These are phyloP conservation scores for Claviceps purpurea DNA, from an alignment of 2,329 filamentous ascomycete genomes.

Conservation along the genomic window DNA sequence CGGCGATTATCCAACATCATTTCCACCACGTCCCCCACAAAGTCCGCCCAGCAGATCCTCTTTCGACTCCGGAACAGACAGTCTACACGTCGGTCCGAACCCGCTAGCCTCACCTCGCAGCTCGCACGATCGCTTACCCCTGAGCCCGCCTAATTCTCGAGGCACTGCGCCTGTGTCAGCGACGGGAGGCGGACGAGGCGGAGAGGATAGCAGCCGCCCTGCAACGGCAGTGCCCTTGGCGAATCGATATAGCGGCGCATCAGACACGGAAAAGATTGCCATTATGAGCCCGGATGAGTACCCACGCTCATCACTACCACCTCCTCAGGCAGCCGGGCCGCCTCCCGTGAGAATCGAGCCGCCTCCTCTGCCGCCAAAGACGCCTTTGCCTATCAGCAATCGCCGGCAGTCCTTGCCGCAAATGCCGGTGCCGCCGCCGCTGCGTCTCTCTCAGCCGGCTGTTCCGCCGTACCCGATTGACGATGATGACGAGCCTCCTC, in stretches of 20 bases:
- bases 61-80: slow-evolving; percentile 43
- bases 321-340: slow-evolving; percentile 18
- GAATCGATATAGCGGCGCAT: slow-evolving; percentile 42
- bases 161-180: slow-evolving; percentile 9
- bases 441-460: slow-evolving; percentile 20
- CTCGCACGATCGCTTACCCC: slow-evolving; percentile 33
- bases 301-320: slow-evolving; percentile 24
- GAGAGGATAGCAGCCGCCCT: slow-evolving; percentile 33
- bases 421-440: slow-evolving; percentile 10
- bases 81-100: slow-evolving; percentile 26
- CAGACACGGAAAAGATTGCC: slow-evolving; percentile 54
- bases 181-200: slow-evolving; percentile 8
- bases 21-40: slow-evolving; percentile 23
- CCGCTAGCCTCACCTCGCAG: slow-evolving; percentile 32
- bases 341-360: slow-evolving; percentile 36
- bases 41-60: slow-evolving; percentile 34
- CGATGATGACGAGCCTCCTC: slow-evolving; percentile 61
- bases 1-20: slow-evolving; percentile 34
- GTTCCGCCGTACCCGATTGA: slow-evolving; percentile 66
- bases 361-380: slow-evolving; percentile 66
- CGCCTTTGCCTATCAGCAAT: slow-evolving; percentile 41
- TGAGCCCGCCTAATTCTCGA: slow-evolving; percentile 17
- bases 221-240: slow-evolving; percentile 44
- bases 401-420: slow-evolving; percentile 17
- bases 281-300: slow-evolving; percentile 48